Conservation (phyloP, 805 yeast species). For the Brettanomyces sp. region DNA sequence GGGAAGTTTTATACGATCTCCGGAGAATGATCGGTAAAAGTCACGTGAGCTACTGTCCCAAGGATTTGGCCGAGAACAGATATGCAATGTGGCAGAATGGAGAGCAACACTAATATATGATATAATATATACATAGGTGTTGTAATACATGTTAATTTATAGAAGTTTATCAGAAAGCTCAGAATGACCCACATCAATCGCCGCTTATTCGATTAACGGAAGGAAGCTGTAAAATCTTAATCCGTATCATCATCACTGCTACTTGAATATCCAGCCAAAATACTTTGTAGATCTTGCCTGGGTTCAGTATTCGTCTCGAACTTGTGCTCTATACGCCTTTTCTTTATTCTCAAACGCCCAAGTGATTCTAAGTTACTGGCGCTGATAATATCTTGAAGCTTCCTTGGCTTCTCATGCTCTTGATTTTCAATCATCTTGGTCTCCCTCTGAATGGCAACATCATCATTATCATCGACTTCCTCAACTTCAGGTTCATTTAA, state of each 20-base stretch:
- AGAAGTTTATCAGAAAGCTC: no score
- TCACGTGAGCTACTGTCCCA: constrained; percentile 29
- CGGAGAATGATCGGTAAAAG: constrained; percentile 37
- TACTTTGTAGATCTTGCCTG: background rate
- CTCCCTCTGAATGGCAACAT: background rate
- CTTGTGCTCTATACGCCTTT: background rate
- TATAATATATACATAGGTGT: background rate
- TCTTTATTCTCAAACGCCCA: background rate
- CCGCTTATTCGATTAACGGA: no score
- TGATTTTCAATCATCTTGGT: no score
- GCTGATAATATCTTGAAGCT: background rate
- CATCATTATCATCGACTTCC: background rate
- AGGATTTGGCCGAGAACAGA: constrained; percentile 21
- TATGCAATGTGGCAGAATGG: background rate
- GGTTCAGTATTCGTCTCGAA: background rate
- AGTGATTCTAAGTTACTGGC: background rate
- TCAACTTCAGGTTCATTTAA: background rate
- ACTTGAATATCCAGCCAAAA: background rate
- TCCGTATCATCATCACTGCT: background rate
- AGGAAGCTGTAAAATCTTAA: no score
- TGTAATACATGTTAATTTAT: no score
- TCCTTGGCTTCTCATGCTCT: no score
- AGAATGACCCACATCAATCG: no score
- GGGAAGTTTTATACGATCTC: constrained; percentile 40
- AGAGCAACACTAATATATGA: background rate